Conservation (phyloP, 2,329 filamentous ascomycete species). For the Byssochlamys sp. region DNA sequence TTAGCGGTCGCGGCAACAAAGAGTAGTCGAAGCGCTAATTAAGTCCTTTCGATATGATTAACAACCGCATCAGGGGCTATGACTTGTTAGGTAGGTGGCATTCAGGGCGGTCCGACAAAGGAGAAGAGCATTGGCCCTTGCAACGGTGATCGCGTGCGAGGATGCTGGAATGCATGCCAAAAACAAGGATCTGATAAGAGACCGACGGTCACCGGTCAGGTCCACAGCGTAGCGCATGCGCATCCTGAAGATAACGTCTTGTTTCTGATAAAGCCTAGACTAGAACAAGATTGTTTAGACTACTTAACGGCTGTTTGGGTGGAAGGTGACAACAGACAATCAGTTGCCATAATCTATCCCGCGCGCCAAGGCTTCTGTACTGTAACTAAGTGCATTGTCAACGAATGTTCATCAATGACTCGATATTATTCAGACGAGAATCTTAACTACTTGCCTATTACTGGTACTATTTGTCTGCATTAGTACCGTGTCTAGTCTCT, state of each 20-base stretch:
- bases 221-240: background rate
- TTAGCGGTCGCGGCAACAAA: background rate
- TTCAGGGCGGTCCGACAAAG: background rate
- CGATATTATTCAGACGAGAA: background rate
- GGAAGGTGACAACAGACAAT: too few relatives aligned
- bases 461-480: background rate
- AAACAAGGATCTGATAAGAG: background rate
- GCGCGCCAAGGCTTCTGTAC: too few relatives aligned
- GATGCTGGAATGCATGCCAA: background rate
- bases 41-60: background rate
- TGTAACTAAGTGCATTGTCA: too few relatives aligned
- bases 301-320: too few relatives aligned
- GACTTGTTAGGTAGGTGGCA: background rate
- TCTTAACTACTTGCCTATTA: background rate
- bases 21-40: background rate
- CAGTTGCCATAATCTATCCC: too few relatives aligned
- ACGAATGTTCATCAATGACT: too few relatives aligned
- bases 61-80: background rate
- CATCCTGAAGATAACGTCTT: background rate
- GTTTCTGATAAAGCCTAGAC: background rate
- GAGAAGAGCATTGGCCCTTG: background rate
- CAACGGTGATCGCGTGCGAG: background rate
- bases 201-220: background rate
- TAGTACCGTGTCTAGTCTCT: background rate
- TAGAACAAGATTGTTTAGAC: too few relatives aligned